Conservation (phyloP, 192 early-diverging fungal genomes). For the Entomortierella beljakovae region DNA sequence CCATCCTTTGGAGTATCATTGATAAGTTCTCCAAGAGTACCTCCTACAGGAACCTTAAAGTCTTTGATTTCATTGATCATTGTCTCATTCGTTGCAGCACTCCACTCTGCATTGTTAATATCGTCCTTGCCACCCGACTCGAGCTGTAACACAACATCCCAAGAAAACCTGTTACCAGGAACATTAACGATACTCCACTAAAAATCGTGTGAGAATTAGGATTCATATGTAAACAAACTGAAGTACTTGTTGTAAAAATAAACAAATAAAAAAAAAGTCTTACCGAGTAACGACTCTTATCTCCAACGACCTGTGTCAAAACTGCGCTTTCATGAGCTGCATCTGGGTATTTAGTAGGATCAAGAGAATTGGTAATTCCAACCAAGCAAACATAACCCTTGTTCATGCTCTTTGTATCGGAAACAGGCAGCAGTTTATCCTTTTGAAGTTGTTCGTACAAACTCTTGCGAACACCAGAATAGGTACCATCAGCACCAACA, state of each 20-base stretch:
- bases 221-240: neutral
- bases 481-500: conserved; percentile 26
- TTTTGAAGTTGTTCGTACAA: neutral
- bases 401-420: neutral
- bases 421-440: neutral
- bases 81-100: conserved; percentile 2
- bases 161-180: conserved; percentile 16
- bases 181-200: conserved; percentile 23
- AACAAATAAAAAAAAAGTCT: neutral
- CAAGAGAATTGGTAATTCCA: conserved; percentile 7
- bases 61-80: conserved; percentile 11
- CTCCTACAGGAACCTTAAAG: conserved; percentile 7
- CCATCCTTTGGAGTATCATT: neutral
- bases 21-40: conserved; percentile 20
- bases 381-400: conserved; percentile 17
- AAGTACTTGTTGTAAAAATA: neutral
- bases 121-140: neutral
- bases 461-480: conserved; percentile 17
- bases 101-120: conserved; percentile 30
- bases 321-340: neutral
- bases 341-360: conserved; percentile 5
- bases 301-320: neutral
- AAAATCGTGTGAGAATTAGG: neutral
- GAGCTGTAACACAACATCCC: conserved; percentile 14
- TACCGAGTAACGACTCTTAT: conserved; percentile 1